These are phyloP conservation scores for Oropetium thomaeum DNA, from an alignment of 176 grass and related monocot species.

Conservation along the genomic window DNA sequence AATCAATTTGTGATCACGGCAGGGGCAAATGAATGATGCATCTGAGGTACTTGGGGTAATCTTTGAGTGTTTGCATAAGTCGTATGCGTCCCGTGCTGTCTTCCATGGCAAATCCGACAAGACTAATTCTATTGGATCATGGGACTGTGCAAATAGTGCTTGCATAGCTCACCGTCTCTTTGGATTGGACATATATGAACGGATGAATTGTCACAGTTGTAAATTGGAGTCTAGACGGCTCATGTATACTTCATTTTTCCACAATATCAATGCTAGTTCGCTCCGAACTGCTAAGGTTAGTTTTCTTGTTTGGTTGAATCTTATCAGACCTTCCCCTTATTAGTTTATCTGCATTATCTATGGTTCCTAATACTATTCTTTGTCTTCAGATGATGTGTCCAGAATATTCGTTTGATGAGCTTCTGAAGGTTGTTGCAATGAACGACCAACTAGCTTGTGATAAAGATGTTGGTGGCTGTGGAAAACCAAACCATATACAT, in stretches of 20 bases:
- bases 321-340: conserved; percentile 28
- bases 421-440: conserved; percentile 87
- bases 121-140: conserved; percentile 58
- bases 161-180: conserved; percentile 87
- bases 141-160: conserved; percentile 83
- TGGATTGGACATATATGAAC: conserved; percentile 89
- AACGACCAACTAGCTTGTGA: conserved; percentile 90
- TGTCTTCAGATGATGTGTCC: conserved; percentile 67
- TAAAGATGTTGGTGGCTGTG: conserved; percentile 75
- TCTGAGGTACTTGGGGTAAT: conserved; percentile 94
- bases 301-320: conserved; percentile 21
- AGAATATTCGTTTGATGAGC: conserved; percentile 79
- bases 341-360: not conserved
- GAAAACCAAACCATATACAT: conserved; percentile 77
- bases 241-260: conserved; percentile 95
- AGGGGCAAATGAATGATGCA: conserved; percentile 99
- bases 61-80: conserved; percentile 90
- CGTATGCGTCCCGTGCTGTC: conserved; percentile 55
- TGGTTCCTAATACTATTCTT: conserved; percentile 4
- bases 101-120: conserved; percentile 46
- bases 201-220: conserved; percentile 87
- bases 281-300: conserved; percentile 81
- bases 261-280: conserved; percentile 94
- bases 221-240: conserved; percentile 66
- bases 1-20: conserved; percentile 26